phyloP scores from a whole-genome alignment of 1,284 basidiomycete genomes.

The Phylloporus sp. region DNA sequence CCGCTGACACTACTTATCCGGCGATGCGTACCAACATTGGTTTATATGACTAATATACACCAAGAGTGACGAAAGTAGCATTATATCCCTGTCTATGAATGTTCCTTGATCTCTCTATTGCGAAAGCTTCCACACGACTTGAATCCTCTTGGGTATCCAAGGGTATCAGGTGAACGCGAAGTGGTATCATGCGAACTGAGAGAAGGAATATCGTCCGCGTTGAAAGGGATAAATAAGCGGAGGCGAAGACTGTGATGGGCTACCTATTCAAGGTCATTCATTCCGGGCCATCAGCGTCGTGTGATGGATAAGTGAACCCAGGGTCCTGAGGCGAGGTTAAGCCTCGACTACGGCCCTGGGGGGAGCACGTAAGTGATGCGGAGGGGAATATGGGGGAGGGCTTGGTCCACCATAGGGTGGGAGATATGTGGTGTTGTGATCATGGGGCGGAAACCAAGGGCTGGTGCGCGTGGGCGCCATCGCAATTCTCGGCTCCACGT shows the following conservation, averaged over 20 bases:
- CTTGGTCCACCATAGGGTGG: constrained; percentile 21
- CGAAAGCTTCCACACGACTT: no score
- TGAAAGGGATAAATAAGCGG: not conserved
- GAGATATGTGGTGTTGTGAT: not conserved
- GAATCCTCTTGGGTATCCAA: not conserved
- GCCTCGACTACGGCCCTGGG: constrained; percentile 7
- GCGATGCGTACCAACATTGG: no score
- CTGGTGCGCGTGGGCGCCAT: not conserved
- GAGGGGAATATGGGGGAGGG: constrained; percentile 18
- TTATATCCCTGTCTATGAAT: no score
- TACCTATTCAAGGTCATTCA: no score
- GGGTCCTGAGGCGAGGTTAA: no score
- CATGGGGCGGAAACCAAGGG: not conserved
- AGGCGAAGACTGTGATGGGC: no score
- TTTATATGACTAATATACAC: no score
- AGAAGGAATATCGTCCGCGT: no score
- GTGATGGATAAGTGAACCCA: no score
- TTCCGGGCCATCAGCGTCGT: no score
- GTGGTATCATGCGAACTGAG: no score
- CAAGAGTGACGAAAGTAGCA: not conserved
- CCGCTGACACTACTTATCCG: not conserved
- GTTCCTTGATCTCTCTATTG: no score
- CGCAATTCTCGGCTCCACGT: constrained; percentile 14
- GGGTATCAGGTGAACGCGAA: constrained; percentile 17
- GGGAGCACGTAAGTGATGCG: not conserved